These are phyloP conservation scores for Spiraea crenata DNA, from an alignment of 331 rosid species.

Conservation along the genomic window DNA sequence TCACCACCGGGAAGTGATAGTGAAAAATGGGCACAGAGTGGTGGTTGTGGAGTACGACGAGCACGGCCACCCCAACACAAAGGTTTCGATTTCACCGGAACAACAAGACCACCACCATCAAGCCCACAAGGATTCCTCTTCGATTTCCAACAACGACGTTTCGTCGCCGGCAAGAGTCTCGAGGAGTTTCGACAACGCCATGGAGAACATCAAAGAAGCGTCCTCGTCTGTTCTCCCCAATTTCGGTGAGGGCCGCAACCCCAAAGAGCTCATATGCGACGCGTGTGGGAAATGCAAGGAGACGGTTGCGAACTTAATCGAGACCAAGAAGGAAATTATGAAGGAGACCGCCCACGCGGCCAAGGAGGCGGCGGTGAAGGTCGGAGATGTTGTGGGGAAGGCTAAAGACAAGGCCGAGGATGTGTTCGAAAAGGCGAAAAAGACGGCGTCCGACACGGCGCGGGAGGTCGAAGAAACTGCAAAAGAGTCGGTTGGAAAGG, in stretches of 20 bases:
- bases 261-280: conserved; percentile 61
- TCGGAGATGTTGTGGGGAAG: neutral
- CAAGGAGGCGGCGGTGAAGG: conserved; percentile 6
- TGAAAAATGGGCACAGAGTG: conserved; percentile 56
- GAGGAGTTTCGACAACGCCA: conserved; percentile 8
- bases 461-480: conserved; percentile 30
- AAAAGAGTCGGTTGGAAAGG: conserved; percentile 19
- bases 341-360: conserved; percentile 28
- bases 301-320: conserved; percentile 42
- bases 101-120: neutral
- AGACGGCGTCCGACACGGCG: conserved; percentile 18
- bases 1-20: conserved; percentile 25
- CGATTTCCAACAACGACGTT: neutral
- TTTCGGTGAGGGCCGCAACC: conserved; percentile 19
- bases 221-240: conserved; percentile 37
- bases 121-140: neutral
- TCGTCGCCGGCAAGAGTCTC: neutral
- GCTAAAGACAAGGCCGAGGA: neutral
- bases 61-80: conserved; percentile 50
- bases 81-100: conserved; percentile 50
- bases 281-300: conserved; percentile 67
- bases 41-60: conserved; percentile 59
- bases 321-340: conserved; percentile 35
- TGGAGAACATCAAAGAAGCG: conserved; percentile 36
- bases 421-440: conserved; percentile 28